Percentiles rank a stretch among this genome's conserved stretches.
Conservation (phyloP, 1,139 yeast species). For the Citeromyces siamensis region DNA sequence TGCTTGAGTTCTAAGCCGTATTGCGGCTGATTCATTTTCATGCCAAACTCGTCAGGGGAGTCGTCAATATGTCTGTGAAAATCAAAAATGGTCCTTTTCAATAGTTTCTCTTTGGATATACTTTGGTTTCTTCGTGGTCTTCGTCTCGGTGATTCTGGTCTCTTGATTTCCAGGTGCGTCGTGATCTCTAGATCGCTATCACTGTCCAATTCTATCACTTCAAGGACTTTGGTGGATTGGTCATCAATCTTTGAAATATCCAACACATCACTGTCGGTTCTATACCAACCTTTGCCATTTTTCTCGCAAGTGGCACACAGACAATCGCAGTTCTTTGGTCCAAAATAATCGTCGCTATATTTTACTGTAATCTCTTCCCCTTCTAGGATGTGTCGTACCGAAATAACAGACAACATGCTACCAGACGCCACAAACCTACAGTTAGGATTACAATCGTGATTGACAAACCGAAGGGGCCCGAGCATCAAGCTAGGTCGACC, state of each 20-base stretch:
- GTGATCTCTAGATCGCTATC: neutral
- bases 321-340: conserved; percentile 26
- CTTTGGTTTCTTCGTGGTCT: neutral
- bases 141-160: neutral
- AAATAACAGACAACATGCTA: conserved; percentile 20
- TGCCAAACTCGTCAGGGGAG: neutral
- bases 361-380: conserved; percentile 35
- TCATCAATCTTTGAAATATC: neutral
- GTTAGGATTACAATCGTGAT: conserved; percentile 32
- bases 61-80: neutral
- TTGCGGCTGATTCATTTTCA: neutral
- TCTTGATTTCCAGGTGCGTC: neutral
- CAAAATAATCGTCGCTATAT: conserved; percentile 30
- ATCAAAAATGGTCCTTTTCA: neutral
- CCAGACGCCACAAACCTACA: conserved; percentile 22
- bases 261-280: neutral
- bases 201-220: neutral
- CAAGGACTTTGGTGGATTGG: neutral
- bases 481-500: conserved; percentile 26
- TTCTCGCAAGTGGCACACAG: conserved; percentile 29
- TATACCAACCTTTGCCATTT: neutral
- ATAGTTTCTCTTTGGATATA: neutral
- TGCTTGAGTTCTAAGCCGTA: neutral
- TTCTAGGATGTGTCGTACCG: conserved; percentile 20
- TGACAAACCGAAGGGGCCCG: conserved; percentile 35